Conservation (phyloP, 805 yeast species). For the Yamadazyma olivae region DNA sequence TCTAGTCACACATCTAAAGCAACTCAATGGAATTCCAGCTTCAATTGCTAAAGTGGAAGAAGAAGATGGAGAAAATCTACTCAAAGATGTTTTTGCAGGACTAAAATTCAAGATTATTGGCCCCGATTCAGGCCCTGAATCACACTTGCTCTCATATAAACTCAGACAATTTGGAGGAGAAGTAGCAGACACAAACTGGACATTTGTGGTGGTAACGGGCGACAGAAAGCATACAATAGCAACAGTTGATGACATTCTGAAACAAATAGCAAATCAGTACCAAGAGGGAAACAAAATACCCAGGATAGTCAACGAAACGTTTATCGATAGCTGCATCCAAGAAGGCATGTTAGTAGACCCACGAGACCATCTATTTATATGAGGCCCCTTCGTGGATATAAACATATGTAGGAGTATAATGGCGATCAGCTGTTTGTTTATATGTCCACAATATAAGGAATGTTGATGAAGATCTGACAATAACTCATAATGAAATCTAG, state of each 20-base stretch:
- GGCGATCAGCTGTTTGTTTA: too few relatives aligned
- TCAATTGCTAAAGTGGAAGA: neutral
- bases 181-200: too few relatives aligned
- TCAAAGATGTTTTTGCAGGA: conserved; percentile 1
- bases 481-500: too few relatives aligned
- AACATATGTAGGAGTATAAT: too few relatives aligned
- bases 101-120: conserved; percentile 3
- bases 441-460: too few relatives aligned
- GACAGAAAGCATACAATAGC: conserved; percentile 2
- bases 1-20: neutral
- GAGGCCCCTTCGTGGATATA: too few relatives aligned
- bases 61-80: neutral
- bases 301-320: conserved; percentile 29
- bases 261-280: conserved; percentile 8
- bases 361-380: conserved; percentile 25
- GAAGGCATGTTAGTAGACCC: conserved; percentile 25
- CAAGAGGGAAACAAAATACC: conserved; percentile 22
- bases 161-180: too few relatives aligned
- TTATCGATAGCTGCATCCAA: conserved; percentile 28
- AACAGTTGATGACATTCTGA: conserved; percentile 20
- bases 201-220: neutral
- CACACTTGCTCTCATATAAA: too few relatives aligned
- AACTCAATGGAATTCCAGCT: too few relatives aligned
- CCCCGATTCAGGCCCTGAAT: neutral
- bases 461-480: too few relatives aligned